A percentile compares a stretch with the other conserved stretches of the same genome.
phyloP scores from a whole-genome alignment of 768 basidiomycete species.

The Mycena pura region DNA sequence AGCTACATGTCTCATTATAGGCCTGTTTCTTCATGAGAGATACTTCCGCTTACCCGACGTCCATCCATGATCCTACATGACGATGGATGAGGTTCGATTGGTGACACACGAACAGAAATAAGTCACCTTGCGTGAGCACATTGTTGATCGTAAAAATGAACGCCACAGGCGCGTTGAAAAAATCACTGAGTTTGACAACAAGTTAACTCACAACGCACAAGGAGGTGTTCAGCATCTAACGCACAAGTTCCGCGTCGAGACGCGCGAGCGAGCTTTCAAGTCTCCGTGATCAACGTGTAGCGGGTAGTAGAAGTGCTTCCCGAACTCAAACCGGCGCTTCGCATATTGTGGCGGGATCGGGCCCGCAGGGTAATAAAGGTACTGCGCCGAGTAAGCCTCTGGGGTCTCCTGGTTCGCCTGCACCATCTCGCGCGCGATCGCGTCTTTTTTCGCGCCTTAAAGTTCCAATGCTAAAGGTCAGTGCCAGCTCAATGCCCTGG shows the following conservation, averaged over 20 bases:
- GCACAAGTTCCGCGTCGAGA: slow-evolving; percentile 17
- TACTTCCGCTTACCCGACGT: slow-evolving; percentile 16
- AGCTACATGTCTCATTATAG: neutral
- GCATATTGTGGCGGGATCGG: slow-evolving; percentile 16
- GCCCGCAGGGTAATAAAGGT: slow-evolving; percentile 22
- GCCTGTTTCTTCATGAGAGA: neutral
- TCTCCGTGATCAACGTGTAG: slow-evolving; percentile 20
- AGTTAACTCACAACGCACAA: neutral
- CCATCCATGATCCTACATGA: slow-evolving; percentile 20
- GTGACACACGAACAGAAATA: neutral
- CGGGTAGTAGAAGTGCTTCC: slow-evolving; percentile 19
- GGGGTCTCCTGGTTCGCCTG: slow-evolving; percentile 9
- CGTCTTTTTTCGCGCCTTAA: slow-evolving; percentile 16
- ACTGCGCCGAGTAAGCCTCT: slow-evolving; percentile 16
- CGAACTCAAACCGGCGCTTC: slow-evolving; percentile 25
- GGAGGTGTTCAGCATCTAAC: neutral
- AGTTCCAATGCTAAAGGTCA: neutral
- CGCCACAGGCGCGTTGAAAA: slow-evolving; percentile 23
- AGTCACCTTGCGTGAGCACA: slow-evolving; percentile 20
- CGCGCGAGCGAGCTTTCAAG: slow-evolving; percentile 13
- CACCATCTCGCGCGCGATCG: slow-evolving; percentile 13
- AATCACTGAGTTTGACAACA: slow-evolving; percentile 18
- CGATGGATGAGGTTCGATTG: neutral
- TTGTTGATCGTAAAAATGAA: slow-evolving; percentile 28
- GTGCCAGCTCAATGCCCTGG: neutral